phyloP scores from a whole-genome alignment of 768 basidiomycete genomes.

The Termitomyces eurrhizus region DNA sequence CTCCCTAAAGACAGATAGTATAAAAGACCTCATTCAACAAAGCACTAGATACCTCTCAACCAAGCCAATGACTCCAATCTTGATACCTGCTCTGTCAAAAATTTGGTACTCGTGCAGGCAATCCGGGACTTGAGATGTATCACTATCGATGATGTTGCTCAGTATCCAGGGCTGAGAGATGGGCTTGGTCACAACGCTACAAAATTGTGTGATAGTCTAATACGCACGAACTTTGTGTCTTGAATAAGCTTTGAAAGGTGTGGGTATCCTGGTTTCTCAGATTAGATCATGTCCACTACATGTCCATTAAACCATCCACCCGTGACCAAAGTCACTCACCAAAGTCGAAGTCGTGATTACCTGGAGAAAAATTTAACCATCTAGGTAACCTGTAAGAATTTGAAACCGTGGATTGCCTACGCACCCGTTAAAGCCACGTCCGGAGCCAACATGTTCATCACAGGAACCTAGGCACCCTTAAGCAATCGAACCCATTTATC shows the following conservation, averaged over 20 bases:
- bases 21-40: background rate
- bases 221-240: constrained; percentile 70
- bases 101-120: constrained; percentile 58
- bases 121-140: constrained; percentile 60
- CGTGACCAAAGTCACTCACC: constrained; percentile 64
- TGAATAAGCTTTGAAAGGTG: constrained; percentile 64
- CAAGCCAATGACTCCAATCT: constrained; percentile 80
- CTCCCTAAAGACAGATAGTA: constrained; percentile 43
- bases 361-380: constrained; percentile 29
- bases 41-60: constrained; percentile 64
- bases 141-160: constrained; percentile 78
- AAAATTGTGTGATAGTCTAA: constrained; percentile 1
- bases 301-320: constrained; percentile 27
- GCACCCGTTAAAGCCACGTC: constrained; percentile 78
- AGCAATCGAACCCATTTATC: background rate
- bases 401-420: constrained; percentile 20
- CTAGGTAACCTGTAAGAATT: background rate
- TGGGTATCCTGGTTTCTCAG: constrained; percentile 45
- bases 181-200: background rate
- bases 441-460: constrained; percentile 77
- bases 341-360: constrained; percentile 93
- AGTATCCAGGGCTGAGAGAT: constrained; percentile 77
- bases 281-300: background rate
- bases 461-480: constrained; percentile 56
- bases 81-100: constrained; percentile 65